phyloP scores from a whole-genome alignment of 2,329 filamentous ascomycete genomes.

The Chaetothyriales sp. region DNA sequence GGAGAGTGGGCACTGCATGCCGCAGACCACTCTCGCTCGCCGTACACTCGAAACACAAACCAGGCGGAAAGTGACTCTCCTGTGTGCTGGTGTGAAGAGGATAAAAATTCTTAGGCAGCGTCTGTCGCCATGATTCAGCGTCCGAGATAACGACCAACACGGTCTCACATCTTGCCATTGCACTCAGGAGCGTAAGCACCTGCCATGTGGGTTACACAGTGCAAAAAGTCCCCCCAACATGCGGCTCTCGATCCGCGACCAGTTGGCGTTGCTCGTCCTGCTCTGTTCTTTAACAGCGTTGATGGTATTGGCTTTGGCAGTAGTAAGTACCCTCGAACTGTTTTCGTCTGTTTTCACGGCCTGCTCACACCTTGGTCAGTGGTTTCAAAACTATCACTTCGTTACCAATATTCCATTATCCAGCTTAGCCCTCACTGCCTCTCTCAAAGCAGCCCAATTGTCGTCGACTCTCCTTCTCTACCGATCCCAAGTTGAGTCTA shows the following conservation, averaged over 20 bases:
- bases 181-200: neutral
- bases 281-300: slow-evolving; percentile 59
- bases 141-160: neutral
- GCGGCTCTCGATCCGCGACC: slow-evolving; percentile 76
- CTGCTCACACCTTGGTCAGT: slow-evolving; percentile 23
- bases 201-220: neutral
- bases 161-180: neutral
- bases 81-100: too few relatives aligned
- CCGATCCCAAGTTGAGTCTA: slow-evolving; percentile 56
- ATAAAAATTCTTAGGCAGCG: neutral
- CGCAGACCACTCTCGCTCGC: too few relatives aligned
- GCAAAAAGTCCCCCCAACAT: slow-evolving; percentile 31
- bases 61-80: too few relatives aligned
- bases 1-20: too few relatives aligned
- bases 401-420: slow-evolving; percentile 42
- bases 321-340: slow-evolving; percentile 23
- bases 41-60: too few relatives aligned
- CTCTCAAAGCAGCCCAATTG: slow-evolving; percentile 71
- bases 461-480: slow-evolving; percentile 64
- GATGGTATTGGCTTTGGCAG: slow-evolving; percentile 64
- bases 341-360: neutral
- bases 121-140: neutral
- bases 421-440: slow-evolving; percentile 62
- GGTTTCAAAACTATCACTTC: slow-evolving; percentile 46
- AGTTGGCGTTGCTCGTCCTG: slow-evolving; percentile 68